Evolutionary conservation across 2,329 filamentous ascomycete genomes (phyloP), one percentile per base, ranked within the genome.

Genomic region (Ceratocystis alfenasii): DNA sequence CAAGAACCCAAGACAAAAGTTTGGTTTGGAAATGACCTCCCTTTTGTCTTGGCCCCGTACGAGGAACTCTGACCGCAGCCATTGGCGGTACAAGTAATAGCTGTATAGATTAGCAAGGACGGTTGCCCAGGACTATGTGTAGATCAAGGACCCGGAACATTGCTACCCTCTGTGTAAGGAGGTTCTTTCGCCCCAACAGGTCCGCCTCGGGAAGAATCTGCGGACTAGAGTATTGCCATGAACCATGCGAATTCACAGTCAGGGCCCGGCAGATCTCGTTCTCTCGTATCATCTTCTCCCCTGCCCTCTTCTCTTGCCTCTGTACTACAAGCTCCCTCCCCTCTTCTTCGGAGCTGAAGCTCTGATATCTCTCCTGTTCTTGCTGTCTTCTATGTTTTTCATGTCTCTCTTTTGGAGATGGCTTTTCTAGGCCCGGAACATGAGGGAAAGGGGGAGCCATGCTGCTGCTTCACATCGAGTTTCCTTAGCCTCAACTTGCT

Each of bases 341-440:
- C 8, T 50, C 28, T 33, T n/a, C 7, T 3, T 59, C 28, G 53
- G 53, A 36, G 53, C 53, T 59, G 53, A 59, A 36, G 12, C 25
- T 33, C 15, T 59, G n/a, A 33, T 59, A 59, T 59, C n/a, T 59
- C 53, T 59, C 53, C 53, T 59, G 53, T 59, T 59, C 53, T 59
- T 59, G 25, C 53, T 59, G 25, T 59, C 8, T 59, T 33, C 33
- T 8, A 7, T 30, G 2, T 12, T 59, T 7, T 3, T 17, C 28
- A 59, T 17, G 53, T 36, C 33, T 36, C 33, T 36, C 2, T 36
- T 36, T 36, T 17, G 2, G 28, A 30, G 2, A 25, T 33, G 25
- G 53, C 28, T 8, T 36, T 36, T 12, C 33, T 12, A 36, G 22
- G 28, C 53, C 33, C 53, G 53, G 53, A 59, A 57, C 46, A 20